Evolutionary conservation across 108 stramenopile species (phyloP), one percentile per base, ranked within the genome.

Genomic region (Nitzschia sp.): DNA sequence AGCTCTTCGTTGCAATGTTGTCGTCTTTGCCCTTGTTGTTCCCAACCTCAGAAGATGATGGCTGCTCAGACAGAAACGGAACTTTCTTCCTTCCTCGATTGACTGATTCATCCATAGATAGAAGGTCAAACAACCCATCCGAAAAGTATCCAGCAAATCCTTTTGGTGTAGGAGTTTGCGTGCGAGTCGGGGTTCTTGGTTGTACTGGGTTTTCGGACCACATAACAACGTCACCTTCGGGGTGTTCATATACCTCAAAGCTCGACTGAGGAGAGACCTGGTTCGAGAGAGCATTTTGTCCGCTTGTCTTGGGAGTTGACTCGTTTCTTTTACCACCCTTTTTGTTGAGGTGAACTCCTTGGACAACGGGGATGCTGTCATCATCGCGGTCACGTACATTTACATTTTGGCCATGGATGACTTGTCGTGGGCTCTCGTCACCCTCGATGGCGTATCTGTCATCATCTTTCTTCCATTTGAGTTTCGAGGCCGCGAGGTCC

Each of bases 401-500:
- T 0, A 65, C 64, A 53, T 33, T 11, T 6, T 33, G 28, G 19
- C 64, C 64, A 1, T 26, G 25, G 42, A 63, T 45, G 29, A 65
- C 64, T 8, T 46, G 19, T 11, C 26, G 18, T 15, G 61, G 42
- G 42, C 23, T 45, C 23, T 70, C 69, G 13, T 70, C 69, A 32
- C 38, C 49, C 23, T 70, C 59, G 2, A 48, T 27, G 21, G 69
- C 57, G 32, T 70, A 70, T 27, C 69, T 24, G 31, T 70, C 69
- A 26, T 55, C 34, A 49, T 62, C 60, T 28, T 31, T 46, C 34
- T 36, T 57, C 42, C 32, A 54, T 11, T 64, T 9, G 55, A 74
- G 73, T 53, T 54, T 74, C 21, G 64, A 59, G 15, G 64, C 66
- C 17, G 65, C 73, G 0, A 74, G 18, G 29, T 72, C 62, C 62